phyloP scores from a whole-genome alignment of 176 grass and related monocot species.

The Raddia guianensis region DNA sequence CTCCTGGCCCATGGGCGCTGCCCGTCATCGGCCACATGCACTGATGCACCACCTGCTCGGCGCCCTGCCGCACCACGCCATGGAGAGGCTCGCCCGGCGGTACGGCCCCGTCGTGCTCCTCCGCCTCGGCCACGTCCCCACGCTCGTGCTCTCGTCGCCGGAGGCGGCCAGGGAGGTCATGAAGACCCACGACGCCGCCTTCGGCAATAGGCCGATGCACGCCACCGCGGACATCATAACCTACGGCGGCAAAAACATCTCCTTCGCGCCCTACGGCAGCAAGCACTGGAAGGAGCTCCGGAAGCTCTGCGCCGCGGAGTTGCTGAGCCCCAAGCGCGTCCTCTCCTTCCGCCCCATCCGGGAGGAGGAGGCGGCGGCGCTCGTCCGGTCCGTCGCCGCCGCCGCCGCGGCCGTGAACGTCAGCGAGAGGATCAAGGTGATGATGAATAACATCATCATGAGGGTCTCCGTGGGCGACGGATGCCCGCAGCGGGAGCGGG shows the following conservation, averaged over 20 bases:
- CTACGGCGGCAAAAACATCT: slow-evolving; percentile 36
- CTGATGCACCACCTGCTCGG: no score
- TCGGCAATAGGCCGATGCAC: slow-evolving; percentile 43
- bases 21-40: no score
- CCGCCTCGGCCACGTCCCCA: slow-evolving; percentile 45
- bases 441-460: no score
- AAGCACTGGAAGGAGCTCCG: slow-evolving; percentile 36
- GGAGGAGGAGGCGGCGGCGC: slow-evolving; percentile 40
- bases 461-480: background rate
- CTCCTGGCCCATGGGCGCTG: no score
- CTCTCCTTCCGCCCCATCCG: slow-evolving; percentile 42
- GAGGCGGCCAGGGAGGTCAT: slow-evolving; percentile 47
- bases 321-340: slow-evolving; percentile 42
- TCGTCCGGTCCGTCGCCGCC: background rate
- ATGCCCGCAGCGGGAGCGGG: slow-evolving; percentile 12
- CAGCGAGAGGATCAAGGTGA: no score
- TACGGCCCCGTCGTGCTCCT: background rate
- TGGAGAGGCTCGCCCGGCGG: no score
- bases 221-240: slow-evolving; percentile 33
- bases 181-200: slow-evolving; percentile 54
- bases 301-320: slow-evolving; percentile 11
- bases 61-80: no score
- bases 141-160: slow-evolving; percentile 57
- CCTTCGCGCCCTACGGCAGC: slow-evolving; percentile 44
- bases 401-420: background rate